Conservation (phyloP, 208 protist species). For the Angomonas deanei region DNA sequence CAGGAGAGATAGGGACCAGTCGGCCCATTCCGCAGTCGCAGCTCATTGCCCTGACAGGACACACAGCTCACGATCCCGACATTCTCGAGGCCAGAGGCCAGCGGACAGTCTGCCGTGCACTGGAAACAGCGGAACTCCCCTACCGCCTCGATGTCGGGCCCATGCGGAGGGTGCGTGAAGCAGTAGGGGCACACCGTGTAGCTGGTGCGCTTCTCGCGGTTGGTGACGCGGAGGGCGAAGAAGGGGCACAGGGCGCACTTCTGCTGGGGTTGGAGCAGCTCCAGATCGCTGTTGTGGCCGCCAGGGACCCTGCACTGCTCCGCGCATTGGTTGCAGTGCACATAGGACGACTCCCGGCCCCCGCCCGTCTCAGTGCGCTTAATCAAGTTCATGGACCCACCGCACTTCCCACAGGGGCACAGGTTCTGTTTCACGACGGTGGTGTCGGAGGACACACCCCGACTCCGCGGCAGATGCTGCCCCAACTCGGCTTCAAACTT, state of each 20-base stretch:
- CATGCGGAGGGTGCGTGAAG: conserved; percentile 59
- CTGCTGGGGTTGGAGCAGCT: conserved; percentile 26
- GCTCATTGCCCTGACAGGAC: conserved; percentile 52
- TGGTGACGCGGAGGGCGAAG: conserved; percentile 51
- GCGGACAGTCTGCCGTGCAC: conserved; percentile 65
- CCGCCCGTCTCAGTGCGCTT: conserved; percentile 34
- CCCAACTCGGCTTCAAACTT: conserved; percentile 53
- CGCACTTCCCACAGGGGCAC: conserved; percentile 46
- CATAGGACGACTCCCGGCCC: conserved; percentile 32
- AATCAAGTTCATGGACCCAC: conserved; percentile 45
- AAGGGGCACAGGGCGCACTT: conserved; percentile 66
- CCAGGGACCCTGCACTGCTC: conserved; percentile 50
- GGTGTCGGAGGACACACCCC: conserved; percentile 7
- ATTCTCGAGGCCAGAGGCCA: conserved; percentile 60
- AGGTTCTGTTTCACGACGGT: conserved; percentile 4
- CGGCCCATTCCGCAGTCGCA: conserved; percentile 48
- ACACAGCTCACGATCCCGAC: conserved; percentile 56
- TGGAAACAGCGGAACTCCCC: conserved; percentile 85
- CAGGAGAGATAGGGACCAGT: conserved; percentile 53
- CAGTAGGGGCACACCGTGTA: conserved; percentile 80
- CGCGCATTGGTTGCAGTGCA: conserved; percentile 39
- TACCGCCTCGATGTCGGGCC: conserved; percentile 28
- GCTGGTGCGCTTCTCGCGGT: conserved; percentile 58
- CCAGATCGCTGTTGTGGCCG: conserved; percentile 38
- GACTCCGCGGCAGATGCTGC: conserved; percentile 24